Conservation (phyloP, 2,329 filamentous ascomycete species). For the Hortaea werneckii region DNA sequence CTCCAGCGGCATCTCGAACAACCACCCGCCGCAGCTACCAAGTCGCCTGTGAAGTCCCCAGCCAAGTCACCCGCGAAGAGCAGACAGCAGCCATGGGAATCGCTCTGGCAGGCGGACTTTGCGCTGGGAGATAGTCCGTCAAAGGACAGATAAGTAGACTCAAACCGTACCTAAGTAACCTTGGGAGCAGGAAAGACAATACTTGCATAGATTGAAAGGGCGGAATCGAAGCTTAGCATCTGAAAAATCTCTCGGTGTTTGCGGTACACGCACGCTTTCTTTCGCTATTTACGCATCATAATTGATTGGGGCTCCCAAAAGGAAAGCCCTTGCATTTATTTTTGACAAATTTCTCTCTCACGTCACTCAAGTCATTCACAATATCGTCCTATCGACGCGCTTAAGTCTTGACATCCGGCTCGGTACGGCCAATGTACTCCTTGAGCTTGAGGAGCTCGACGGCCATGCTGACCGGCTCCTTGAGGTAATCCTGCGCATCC, state of each 20-base stretch:
- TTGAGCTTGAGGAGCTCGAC: constrained; percentile 83
- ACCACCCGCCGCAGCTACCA: background rate
- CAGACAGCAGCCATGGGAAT: constrained; percentile 19
- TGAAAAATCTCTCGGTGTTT: background rate
- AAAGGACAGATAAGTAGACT: constrained; percentile 11
- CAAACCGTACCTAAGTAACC: background rate
- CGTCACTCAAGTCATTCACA: background rate
- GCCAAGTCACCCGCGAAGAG: constrained; percentile 12
- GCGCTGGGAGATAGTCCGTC: constrained; percentile 21
- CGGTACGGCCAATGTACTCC: constrained; percentile 81
- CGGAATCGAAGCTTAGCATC: background rate
- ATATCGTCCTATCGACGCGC: background rate
- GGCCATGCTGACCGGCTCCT: constrained; percentile 78
- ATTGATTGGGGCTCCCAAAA: too few relatives aligned
- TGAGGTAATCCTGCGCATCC: constrained; percentile 88
- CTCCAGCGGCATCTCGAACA: constrained; percentile 20
- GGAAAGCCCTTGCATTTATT: background rate
- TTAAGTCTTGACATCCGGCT: constrained; percentile 95
- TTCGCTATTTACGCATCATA: constrained; percentile 10
- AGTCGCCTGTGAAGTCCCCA: constrained; percentile 8
- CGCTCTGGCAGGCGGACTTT: constrained; percentile 23
- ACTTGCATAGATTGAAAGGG: too few relatives aligned
- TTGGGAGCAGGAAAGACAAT: background rate
- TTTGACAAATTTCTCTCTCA: too few relatives aligned
- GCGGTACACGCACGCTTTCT: constrained; percentile 1